Percentiles rank a stretch among this genome's conserved stretches.
phyloP scores from a whole-genome alignment of 768 basidiomycete genomes.

The Leccinellum luteum region DNA sequence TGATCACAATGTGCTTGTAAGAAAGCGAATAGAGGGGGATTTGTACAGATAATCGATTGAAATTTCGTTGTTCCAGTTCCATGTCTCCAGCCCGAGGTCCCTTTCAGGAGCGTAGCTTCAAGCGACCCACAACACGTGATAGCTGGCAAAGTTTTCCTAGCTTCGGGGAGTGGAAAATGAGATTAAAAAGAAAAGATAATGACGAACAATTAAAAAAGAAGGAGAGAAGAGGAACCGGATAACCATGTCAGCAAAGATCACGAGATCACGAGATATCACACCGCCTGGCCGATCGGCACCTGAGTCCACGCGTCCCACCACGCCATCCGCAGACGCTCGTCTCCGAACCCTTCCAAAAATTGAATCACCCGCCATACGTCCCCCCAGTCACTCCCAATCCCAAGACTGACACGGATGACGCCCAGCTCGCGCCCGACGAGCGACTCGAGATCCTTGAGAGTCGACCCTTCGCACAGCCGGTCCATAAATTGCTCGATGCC shows the following conservation, averaged over 20 bases:
- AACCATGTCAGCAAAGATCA: background rate
- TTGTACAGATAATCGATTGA: background rate
- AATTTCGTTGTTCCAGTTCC: background rate
- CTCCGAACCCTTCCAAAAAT: constrained; percentile 46
- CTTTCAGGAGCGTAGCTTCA: background rate
- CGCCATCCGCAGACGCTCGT: constrained; percentile 33
- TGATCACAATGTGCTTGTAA: background rate
- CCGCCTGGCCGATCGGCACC: constrained; percentile 33
- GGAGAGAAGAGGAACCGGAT: background rate
- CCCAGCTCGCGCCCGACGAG: constrained; percentile 66
- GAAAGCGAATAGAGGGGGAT: background rate
- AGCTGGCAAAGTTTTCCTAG: background rate
- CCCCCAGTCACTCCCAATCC: constrained; percentile 74
- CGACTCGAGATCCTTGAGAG: constrained; percentile 58
- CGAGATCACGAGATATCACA: constrained; percentile 18
- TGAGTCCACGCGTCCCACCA: constrained; percentile 44
- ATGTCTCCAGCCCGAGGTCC: background rate
- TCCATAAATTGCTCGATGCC: constrained; percentile 66
- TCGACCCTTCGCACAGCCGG: constrained; percentile 54
- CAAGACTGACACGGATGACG: constrained; percentile 74
- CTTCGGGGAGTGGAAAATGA: background rate
- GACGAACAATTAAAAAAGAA: background rate
- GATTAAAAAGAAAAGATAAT: background rate
- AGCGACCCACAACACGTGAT: background rate
- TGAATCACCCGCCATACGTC: constrained; percentile 63